Evolutionary conservation across 2,329 filamentous ascomycete genomes (phyloP), one percentile per base, ranked within the genome.

Genomic region (Sporothrix pallida): DNA sequence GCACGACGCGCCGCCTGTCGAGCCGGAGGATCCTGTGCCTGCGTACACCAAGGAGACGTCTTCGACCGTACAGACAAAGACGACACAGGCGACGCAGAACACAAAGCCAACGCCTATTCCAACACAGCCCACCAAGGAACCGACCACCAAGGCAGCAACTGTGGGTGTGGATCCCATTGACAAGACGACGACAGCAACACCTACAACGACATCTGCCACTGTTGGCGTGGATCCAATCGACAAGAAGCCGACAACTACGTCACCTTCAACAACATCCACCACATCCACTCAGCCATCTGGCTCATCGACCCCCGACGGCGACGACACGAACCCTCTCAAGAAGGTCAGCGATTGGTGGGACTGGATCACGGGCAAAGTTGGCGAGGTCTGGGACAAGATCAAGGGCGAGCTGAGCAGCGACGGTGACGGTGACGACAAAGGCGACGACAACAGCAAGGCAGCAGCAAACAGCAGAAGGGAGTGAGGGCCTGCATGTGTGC

Each of bases 11-110:
- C 84, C 85, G 17, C 82, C 81, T 1, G 80, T 85, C 0, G 84
- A 84, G n/a, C 88, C 87, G 0, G 80, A 81, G 1, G 89, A 92
- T 76, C 88, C 89, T 0, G 83, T 82, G 13, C 78, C 80, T 15
- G 76, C 79, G 2, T 78, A 79, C 75, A 76, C 76, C n/a, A 56
- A 65, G 37, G 48, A 42, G 46, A 13, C 48, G 48, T 23, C 56
- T 37, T 37, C 31, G 5, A 17, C 56, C 2, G 26, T 54, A 26
- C 52, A 56, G 5, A 56, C 8, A 63, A 73, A n/a, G 48, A 65
- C 72, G 20, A 72, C 78, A 1, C 73, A 78, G 44, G 17, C 56
- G 58, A 9, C 60, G 23, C 37, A 44, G 54, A 48, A 44, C 6
- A 60, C 37, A 52, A n/a, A 56, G 13, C 48, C 65, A 6, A 12